These are phyloP conservation scores for Syncephalastrum racemosum DNA, from an alignment of 371 early-diverging fungal genomes.

Conservation along the genomic window DNA sequence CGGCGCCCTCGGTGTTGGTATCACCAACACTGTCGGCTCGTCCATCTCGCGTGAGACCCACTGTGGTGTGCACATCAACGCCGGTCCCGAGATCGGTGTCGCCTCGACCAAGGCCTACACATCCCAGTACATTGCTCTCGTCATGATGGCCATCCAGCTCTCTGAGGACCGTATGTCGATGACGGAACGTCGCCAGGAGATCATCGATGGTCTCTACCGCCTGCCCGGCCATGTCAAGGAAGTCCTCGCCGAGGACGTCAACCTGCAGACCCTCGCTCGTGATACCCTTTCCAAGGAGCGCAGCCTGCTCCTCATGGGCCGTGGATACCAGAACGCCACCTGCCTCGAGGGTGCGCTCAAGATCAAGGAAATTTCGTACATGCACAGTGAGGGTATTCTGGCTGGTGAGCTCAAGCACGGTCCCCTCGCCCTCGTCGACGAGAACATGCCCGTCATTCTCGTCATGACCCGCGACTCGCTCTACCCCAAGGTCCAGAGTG, in stretches of 20 bases:
- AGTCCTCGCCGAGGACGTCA: conserved; percentile 79
- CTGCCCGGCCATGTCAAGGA: conserved; percentile 91
- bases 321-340: conserved; percentile 97
- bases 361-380: conserved; percentile 99
- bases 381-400: conserved; percentile 96
- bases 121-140: conserved; percentile 92
- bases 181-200: conserved; percentile 82
- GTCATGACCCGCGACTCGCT: conserved; percentile 34
- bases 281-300: conserved; percentile 79
- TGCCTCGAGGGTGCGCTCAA: conserved; percentile 98
- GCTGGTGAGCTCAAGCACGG: conserved; percentile 99
- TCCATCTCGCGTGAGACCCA: conserved; percentile 97
- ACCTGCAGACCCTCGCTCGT: conserved; percentile 79
- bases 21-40: conserved; percentile 97
- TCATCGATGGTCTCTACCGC: conserved; percentile 90
- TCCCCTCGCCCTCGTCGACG: conserved; percentile 97
- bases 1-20: conserved; percentile 95
- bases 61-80: conserved; percentile 99
- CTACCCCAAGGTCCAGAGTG: conserved; percentile 86
- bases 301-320: conserved; percentile 92
- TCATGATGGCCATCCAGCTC: conserved; percentile 96
- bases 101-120: conserved; percentile 99
- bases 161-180: conserved; percentile 87
- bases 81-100: conserved; percentile 99
- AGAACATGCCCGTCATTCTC: conserved; percentile 90